phyloP scores from a whole-genome alignment of 108 stramenopile genomes.

The Skeletonema costatum region DNA sequence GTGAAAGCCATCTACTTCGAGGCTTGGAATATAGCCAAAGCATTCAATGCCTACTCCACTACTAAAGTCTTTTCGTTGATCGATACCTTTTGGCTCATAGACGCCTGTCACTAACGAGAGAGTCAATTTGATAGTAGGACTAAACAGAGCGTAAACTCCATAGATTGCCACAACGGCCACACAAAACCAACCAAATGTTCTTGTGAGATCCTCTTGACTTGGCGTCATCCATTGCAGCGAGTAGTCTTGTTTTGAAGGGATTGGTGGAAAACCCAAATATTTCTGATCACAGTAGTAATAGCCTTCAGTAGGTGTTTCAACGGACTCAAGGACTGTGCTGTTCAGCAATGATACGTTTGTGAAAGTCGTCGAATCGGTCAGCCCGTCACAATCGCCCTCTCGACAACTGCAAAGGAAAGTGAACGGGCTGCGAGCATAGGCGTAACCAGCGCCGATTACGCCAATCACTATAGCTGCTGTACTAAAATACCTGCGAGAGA shows the following conservation, averaged over 20 bases:
- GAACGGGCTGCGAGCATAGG: constrained; percentile 66
- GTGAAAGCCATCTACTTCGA: constrained; percentile 53
- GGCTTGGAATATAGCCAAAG: constrained; percentile 60
- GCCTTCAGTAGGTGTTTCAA: constrained; percentile 35
- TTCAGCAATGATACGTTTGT: constrained; percentile 22
- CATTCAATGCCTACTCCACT: constrained; percentile 54
- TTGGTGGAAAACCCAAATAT: constrained; percentile 58
- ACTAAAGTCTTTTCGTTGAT: constrained; percentile 74
- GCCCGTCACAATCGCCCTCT: background rate
- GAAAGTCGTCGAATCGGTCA: constrained; percentile 7
- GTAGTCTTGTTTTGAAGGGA: constrained; percentile 28
- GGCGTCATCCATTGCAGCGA: constrained; percentile 61
- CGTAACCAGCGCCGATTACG: constrained; percentile 49
- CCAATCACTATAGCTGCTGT: constrained; percentile 54
- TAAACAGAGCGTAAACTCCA: constrained; percentile 47
- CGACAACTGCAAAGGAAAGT: constrained; percentile 62
- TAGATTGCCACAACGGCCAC: constrained; percentile 46
- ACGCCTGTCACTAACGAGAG: constrained; percentile 46
- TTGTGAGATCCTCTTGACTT: constrained; percentile 43
- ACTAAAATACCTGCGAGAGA: constrained; percentile 71
- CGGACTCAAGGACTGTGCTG: background rate
- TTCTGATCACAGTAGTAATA: constrained; percentile 52
- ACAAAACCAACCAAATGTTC: constrained; percentile 56
- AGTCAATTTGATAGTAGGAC: constrained; percentile 17
- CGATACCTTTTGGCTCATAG: constrained; percentile 57